Base-by-base conservation (phyloP, 768 basidiomycete species). In the Dendrothele bispora region DNA sequence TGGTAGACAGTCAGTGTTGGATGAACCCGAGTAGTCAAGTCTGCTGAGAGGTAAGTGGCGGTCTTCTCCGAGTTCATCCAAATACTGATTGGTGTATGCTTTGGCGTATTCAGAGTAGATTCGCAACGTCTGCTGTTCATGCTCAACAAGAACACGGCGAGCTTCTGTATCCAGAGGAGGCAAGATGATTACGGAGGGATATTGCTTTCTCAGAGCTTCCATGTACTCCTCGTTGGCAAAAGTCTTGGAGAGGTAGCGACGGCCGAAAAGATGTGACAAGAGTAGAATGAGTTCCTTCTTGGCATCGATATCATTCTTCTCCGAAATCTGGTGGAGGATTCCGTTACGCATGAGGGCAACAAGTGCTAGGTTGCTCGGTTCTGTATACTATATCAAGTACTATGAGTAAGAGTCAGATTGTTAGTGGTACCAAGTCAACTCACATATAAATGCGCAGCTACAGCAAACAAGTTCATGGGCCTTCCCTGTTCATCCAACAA, bases 291-390 rank as follows among this genome's bases (percentile, higher is more conserved):
- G 69, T 17, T 79, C 70, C 7, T 61, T 64, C 50, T 79, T 75
- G 1, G 82, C 82, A 3, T 63, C 48, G 37, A 71, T 58, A 11
- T 58, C 20, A 35, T 63, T 66, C 7, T 55, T 17, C 43, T 79
- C 70, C 15, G 56, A 53, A 26, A 88, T 74, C 0, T 65, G 53
- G 59, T 87, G 86, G 8, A 88, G 46, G 39, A 79, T 71, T 7
- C 85, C 86, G 4, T 66, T 66, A 28, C 77, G 77, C 35, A 88
- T 62, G 14, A 88, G 70, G 1, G 72, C 59, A 10, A 84, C 77
- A 2, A 88, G 63, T 0, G 86, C 85, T 30, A 88, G 71, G 61
- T 87, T 88, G 65, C 76, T 79, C 1, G 86, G 86, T 60, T 88
- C 85, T 1, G 79, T 78, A 55, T 84, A 82, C 69, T 73, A 49